Percentiles rank a stretch among this genome's conserved stretches.
These are phyloP conservation scores for Dissophora ornata DNA, from an alignment of 192 early-diverging fungal species.

Conservation along the genomic window DNA sequence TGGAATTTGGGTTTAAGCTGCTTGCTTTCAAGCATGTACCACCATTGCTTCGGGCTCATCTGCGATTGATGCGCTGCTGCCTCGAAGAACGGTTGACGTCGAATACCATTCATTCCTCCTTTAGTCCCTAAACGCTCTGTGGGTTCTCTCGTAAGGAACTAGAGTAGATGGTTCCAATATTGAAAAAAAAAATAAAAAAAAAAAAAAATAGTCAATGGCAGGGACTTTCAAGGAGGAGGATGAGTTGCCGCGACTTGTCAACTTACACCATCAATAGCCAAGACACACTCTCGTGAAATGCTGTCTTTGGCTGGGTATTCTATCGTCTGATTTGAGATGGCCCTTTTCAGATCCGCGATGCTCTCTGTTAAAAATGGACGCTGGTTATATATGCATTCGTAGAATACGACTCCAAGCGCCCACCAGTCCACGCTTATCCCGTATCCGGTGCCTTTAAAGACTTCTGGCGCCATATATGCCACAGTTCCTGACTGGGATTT, in stretches of 20 bases:
- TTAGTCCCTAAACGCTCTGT: slow-evolving; percentile 29
- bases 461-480: slow-evolving; percentile 92
- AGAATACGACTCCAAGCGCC: slow-evolving; percentile 91
- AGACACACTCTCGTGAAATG: slow-evolving; percentile 37
- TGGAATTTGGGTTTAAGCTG: slow-evolving; percentile 53
- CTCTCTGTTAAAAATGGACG: slow-evolving; percentile 41
- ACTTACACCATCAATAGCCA: slow-evolving; percentile 31
- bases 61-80: slow-evolving; percentile 24
- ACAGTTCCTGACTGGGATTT: slow-evolving; percentile 91
- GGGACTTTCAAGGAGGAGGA: too few relatives aligned
- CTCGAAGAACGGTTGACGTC: slow-evolving; percentile 59
- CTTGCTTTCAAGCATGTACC: slow-evolving; percentile 60
- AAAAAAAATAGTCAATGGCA: too few relatives aligned
- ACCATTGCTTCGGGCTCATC: slow-evolving; percentile 41
- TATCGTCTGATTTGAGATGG: slow-evolving; percentile 30
- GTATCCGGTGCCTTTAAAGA: slow-evolving; percentile 80
- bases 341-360: slow-evolving; percentile 30
- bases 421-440: slow-evolving; percentile 96
- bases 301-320: slow-evolving; percentile 31
- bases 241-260: too few relatives aligned
- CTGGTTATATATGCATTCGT: slow-evolving; percentile 82
- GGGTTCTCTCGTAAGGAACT: slow-evolving; percentile 42
- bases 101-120: slow-evolving; percentile 42
- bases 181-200: too few relatives aligned
- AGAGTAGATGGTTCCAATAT: slow-evolving; percentile 5